Evolutionary conservation across 2,329 filamentous ascomycete species (phyloP).

Genomic region (Huntiella bhutanensis): DNA sequence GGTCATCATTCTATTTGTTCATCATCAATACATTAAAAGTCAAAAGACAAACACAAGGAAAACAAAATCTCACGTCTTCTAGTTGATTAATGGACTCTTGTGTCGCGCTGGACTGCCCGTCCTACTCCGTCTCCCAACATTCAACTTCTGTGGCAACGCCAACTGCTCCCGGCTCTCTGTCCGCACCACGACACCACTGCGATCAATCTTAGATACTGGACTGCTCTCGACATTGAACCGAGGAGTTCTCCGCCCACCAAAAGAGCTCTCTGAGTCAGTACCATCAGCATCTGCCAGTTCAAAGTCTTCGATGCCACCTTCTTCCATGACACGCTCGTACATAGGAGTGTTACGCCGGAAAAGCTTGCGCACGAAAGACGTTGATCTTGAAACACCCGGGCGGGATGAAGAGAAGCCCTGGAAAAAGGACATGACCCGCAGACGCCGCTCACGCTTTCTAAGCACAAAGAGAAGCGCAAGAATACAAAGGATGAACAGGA

Average conservation of each 20-base stretch:
- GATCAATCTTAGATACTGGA: slow-evolving; percentile 28
- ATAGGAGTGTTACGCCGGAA: slow-evolving; percentile 38
- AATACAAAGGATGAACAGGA: slow-evolving; percentile 61
- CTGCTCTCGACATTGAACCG: slow-evolving; percentile 4
- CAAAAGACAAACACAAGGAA: slow-evolving; percentile 2
- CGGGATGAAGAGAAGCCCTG: slow-evolving; percentile 19
- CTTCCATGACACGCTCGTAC: slow-evolving; percentile 76
- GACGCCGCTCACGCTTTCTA: slow-evolving; percentile 57
- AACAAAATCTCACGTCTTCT: neutral
- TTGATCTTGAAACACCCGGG: slow-evolving; percentile 16
- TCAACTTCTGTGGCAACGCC: slow-evolving; percentile 35
- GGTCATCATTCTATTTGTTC: neutral
- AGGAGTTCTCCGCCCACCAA: slow-evolving; percentile 14
- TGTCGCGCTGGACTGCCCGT: slow-evolving; percentile 33
- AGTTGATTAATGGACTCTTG: slow-evolving; percentile 5
- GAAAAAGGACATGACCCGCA: slow-evolving; percentile 16
- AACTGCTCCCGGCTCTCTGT: slow-evolving; percentile 77
- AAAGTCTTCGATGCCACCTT: slow-evolving; percentile 55
- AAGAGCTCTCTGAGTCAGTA: slow-evolving; percentile 28
- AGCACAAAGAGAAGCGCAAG: slow-evolving; percentile 52
- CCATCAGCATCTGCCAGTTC: slow-evolving; percentile 54
- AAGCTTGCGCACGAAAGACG: slow-evolving; percentile 39
- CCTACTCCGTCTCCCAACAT: slow-evolving; percentile 37
- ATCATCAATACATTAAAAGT: neutral
- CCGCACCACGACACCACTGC: slow-evolving; percentile 57